Evolutionary conservation across 2,329 filamentous ascomycete species (phyloP), one percentile per base, ranked within the genome.

Genomic region (Xylariaceae sp.): DNA sequence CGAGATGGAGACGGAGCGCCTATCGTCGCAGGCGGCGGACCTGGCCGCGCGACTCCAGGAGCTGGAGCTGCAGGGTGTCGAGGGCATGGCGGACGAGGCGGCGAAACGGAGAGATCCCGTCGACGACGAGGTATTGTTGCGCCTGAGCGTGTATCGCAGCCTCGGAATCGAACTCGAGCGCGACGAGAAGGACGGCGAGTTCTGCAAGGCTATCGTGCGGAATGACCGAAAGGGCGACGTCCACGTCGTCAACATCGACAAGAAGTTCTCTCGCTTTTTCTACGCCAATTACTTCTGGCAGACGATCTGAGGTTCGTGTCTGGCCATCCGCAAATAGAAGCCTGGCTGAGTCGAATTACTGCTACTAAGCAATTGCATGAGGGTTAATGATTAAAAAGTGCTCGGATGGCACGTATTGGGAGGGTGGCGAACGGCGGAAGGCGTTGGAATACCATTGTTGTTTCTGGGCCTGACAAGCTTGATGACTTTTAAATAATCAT

Each of bases 241-340:
- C 48, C 89, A 96, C 69, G 89, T 97, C 47, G 86, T 99, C 56
- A 95, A 95, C 66, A 85, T 99, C 70, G 92, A 97, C 65, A 85
- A 88, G 64, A 95, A 94, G 74, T 92, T 96, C 70, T 92, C 89
- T 54, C 81, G 86, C 58, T 92, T 88, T 70, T 96, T 95, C 68
- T 96, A 96, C 67, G 89, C 92, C 19, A 95, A 96, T 65, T 95
- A 95, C 70, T 95, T 97, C 68, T 99, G 94, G 94, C 81, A 90
- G 65, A 92, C 85, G 29, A 77, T 96, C 70, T 95, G 76, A 70
- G 22, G 16, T 55, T 1, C 2, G 7, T 15, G 9, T 10, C 16
- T 16, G 40, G 41, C 13, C 16, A 18, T 43, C n/a, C 42, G 37
- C 18, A 13, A 39, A 47, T 18, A 16, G 36, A 34, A 45, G n/a